phyloP scores from a whole-genome alignment of 768 basidiomycete genomes.

The Phaeotremella fagi region DNA sequence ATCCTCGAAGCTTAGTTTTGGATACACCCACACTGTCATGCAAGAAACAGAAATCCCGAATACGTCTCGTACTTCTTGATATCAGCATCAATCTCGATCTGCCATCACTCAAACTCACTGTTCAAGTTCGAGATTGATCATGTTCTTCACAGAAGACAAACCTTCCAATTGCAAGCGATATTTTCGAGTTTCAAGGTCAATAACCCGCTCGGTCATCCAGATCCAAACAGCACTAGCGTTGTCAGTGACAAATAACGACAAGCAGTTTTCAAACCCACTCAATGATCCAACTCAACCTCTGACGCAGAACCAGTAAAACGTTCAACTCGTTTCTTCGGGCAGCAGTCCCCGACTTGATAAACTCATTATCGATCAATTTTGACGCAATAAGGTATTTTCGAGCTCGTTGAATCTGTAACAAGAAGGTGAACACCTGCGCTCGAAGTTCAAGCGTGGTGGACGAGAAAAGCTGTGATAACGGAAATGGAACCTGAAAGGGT shows the following conservation, averaged over 20 bases:
- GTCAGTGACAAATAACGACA: background rate
- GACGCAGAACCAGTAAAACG: conserved; percentile 3
- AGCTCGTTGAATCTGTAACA: conserved; percentile 31
- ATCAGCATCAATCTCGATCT: background rate
- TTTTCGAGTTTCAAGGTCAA: conserved; percentile 11
- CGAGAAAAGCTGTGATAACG: conserved; percentile 38
- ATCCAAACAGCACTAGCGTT: conserved; percentile 14
- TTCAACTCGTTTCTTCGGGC: too few relatives aligned
- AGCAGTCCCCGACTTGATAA: too few relatives aligned
- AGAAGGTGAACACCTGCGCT: conserved; percentile 30
- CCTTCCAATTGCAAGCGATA: conserved; percentile 14
- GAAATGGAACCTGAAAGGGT: conserved; percentile 32
- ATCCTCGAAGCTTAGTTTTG: background rate
- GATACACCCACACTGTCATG: conserved; percentile 14
- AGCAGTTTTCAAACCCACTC: conserved; percentile 13
- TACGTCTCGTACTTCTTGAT: conserved; percentile 11
- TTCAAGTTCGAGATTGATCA: conserved; percentile 30
- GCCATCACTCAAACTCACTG: conserved; percentile 21
- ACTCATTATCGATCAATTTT: conserved; percentile 2
- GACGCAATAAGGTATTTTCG: conserved; percentile 11
- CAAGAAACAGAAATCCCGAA: conserved; percentile 20
- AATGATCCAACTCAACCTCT: conserved; percentile 23
- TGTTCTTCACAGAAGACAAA: conserved; percentile 20
- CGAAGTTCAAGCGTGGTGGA: conserved; percentile 31
- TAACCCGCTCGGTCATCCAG: conserved; percentile 25